These are phyloP conservation scores for Cucumis hystrix DNA, from an alignment of 306 rosid species.

Conservation along the genomic window DNA sequence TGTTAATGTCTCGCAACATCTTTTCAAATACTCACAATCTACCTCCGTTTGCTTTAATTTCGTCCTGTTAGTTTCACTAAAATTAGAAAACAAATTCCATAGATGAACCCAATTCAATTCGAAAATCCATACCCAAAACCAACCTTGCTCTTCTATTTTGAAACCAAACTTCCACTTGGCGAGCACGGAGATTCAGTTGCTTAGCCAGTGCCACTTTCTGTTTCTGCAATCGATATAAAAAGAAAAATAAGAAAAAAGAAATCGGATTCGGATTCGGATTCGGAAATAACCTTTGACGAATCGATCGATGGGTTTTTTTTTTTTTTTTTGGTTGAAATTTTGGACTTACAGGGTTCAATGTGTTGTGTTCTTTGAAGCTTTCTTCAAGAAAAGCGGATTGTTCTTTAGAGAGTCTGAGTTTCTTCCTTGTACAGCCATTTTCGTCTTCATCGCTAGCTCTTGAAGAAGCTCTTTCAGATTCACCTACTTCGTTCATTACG, in stretches of 20 bases:
- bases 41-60: constrained; percentile 70
- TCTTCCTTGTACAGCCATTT: constrained; percentile 16
- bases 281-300: background rate
- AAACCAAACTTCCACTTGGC: constrained; percentile 31
- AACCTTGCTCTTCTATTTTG: constrained; percentile 30
- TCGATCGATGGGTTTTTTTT: background rate
- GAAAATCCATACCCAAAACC: background rate
- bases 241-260: too few relatives aligned
- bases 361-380: constrained; percentile 27
- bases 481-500: constrained; percentile 6
- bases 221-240: constrained; percentile 6
- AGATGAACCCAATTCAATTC: background rate
- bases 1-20: constrained; percentile 58
- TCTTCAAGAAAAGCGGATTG: constrained; percentile 31
- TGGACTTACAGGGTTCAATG: constrained; percentile 20
- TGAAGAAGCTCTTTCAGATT: constrained; percentile 15
- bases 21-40: constrained; percentile 58
- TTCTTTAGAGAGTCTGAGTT: constrained; percentile 23
- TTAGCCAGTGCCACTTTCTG: constrained; percentile 16
- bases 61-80: constrained; percentile 21
- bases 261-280: background rate
- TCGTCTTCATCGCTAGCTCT: constrained; percentile 27
- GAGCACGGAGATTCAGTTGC: constrained; percentile 18
- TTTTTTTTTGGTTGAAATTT: too few relatives aligned
- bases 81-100: background rate